Base-by-base conservation (phyloP, 495 filamentous ascomycete species). In the Podospora pseudopauciseta region DNA sequence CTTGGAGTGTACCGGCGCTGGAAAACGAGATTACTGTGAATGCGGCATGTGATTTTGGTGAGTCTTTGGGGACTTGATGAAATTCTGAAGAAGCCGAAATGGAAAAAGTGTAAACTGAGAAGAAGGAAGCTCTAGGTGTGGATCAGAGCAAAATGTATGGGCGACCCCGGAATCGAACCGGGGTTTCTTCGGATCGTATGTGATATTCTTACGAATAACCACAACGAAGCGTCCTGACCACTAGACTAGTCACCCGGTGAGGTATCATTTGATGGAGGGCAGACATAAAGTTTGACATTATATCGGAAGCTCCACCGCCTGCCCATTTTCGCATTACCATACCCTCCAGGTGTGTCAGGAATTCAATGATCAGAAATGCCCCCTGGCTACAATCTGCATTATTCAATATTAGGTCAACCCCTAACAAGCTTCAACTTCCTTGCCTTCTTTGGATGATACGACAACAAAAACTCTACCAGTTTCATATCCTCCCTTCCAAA, bases 111-210 rank as follows among this genome's bases (percentile, higher is more conserved):
- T 49, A 16, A 49, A 49, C 13, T 49, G 13, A 49, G 39, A 49
- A 49, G 13, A 49, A 49, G 9, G 5, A 49, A 6, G 39, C 39
- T 49, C 39, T 16, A 13, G 7, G 9, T 49, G 39, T 49, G 39
- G 39, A 49, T 3, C 15, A 11, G 7, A 49, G 15, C 39, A 58
- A 49, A 26, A 58, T 6, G 2, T 58, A 49, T 71, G 70, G 66
- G 70, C 66, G 70, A 68, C 65, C 70, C 66, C 63, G 66, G 70
- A 71, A 71, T 71, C 70, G 70, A 71, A 71, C 70, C 66, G 63
- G 66, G 70, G 70, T 71, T 71, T 71, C 66, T 71, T 71, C 70
- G 70, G 69, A 19, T 49, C 55, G 55, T 26, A 58, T 58, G 13
- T 58, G 55, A n/a, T 20, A 20, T 58, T 26, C 55, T 19, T 7